Base-by-base conservation (phyloP, 768 basidiomycete genomes). In the Zangia roseola region DNA sequence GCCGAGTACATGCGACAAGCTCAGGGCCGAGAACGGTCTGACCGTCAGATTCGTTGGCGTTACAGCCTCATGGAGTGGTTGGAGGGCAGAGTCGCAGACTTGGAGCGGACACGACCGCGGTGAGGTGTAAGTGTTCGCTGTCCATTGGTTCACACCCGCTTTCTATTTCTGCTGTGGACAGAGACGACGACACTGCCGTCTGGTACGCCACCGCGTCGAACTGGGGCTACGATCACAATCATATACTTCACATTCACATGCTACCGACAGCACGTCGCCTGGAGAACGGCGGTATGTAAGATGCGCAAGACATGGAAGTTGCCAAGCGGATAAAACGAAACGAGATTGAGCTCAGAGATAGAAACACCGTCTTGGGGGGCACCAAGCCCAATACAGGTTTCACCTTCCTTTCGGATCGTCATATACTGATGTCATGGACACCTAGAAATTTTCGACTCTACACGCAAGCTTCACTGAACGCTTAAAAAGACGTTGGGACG, bases 1-100 rank as follows among this genome's bases (percentile, higher is more conserved):
- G 88, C 86, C 16, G 91, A 94, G 55, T 98, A 98, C 70, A 83
- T 95, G 81, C 87, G 85, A 62, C 84, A 88, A 58, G 85, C 86
- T 2, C 75, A 90, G n/a, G n/a, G n/a, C n/a, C 47, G 87, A 88
- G 60, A 77, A 77, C 36, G 88, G 90, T 1, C 69, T 93, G 25
- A 74, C 81, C 2, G 78, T 83, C 34, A 85, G 86, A 0, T 81
- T 92, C 63, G 91, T 97, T 33, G 84, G 88, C 57, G 82, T 92
- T 28, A 91, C 91, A 3, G 76, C 39, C 83, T 95, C 0, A 82
- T 91, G 30, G 93, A 94, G 43, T 97, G 88, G 83, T 64, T 97
- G 37, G 82, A 87, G 58, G 84, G 88, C 30, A 76, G 71, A 25
- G 52, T 59, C 2, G 47, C 52, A 0, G 61, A 67, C 47, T 40